Evolutionary conservation across 2,329 filamentous ascomycete genomes (phyloP), one percentile per base, ranked within the genome.

Genomic region (Sphaceloma murrayae): DNA sequence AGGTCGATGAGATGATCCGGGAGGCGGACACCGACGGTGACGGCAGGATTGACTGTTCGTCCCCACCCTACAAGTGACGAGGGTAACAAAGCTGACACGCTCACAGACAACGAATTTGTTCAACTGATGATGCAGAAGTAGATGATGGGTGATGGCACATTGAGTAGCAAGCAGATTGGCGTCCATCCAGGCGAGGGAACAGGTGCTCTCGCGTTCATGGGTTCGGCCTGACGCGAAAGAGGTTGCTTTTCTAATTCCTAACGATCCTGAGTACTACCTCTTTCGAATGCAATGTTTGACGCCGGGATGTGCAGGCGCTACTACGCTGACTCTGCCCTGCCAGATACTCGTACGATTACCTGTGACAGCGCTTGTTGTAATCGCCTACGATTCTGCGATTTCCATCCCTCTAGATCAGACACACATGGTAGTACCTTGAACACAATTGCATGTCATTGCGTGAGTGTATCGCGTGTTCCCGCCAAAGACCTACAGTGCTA

Each of bases 1-100:
- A 80, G 64, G 72, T 80, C 48, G 74, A 78, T 50, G 74, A 78
- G 64, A 79, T 80, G 75, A 74, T 80, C 57, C 63, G 72, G 56
- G 73, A 78, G 64, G 75, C 76, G 51, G 77, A 80, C 55, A 72
- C 75, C 66, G 73, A 80, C 57, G 74, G 74, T 30, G 74, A 79
- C 55, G 77, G 77, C 47, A 67, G 69, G 51, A 80, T 80, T 59
- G 76, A 80, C 61, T 80, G 75, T 78, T 59, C 59, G 69, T 61
- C 19, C 43, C 32, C n/a, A n/a, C n/a, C n/a, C n/a, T n/a, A n/a
- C n/a, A 3, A 3, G 16, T 19, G 19, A 8, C 14, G 26, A 22
- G 13, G 19, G 5, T n/a, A 33, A 14, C 44, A n/a, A n/a, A n/a
- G n/a, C 51, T 54, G 36, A 53, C 38, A 13, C 22, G 5, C 34